These are phyloP conservation scores for Trametes maxima DNA, from an alignment of 768 basidiomycete genomes.

Conservation along the genomic window DNA sequence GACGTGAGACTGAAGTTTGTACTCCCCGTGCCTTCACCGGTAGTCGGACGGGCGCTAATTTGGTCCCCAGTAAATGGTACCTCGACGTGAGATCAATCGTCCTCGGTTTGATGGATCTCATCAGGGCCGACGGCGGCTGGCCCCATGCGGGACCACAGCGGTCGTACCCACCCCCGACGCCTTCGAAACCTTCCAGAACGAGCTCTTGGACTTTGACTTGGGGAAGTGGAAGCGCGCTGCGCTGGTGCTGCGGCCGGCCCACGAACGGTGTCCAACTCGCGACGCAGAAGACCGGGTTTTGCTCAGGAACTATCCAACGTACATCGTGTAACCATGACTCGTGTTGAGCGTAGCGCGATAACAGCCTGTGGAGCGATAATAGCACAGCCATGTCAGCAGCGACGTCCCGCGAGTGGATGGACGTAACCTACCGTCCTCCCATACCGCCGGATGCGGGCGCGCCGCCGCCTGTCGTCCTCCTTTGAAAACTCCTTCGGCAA, in stretches of 20 bases:
- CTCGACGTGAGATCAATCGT: conserved; percentile 8
- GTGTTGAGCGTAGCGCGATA: neutral
- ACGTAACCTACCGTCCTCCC: neutral
- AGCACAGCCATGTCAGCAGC: neutral
- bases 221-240: neutral
- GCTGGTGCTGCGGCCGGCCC: neutral
- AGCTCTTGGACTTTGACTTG: neutral
- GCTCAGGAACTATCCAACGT: neutral
- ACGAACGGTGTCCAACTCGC: neutral
- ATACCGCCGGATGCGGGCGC: neutral
- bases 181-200: neutral
- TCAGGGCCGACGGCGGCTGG: neutral
- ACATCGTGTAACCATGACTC: neutral
- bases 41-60: neutral
- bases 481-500: neutral
- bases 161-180: neutral
- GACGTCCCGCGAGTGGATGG: neutral
- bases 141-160: neutral
- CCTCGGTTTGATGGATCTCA: conserved; percentile 11
- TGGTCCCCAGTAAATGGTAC: neutral
- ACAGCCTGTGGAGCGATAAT: neutral
- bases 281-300: neutral
- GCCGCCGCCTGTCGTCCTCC: neutral
- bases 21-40: neutral
- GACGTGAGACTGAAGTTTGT: neutral